Conservation (phyloP, 352 stramenopile genomes). For the Phytophthora megakarya region DNA sequence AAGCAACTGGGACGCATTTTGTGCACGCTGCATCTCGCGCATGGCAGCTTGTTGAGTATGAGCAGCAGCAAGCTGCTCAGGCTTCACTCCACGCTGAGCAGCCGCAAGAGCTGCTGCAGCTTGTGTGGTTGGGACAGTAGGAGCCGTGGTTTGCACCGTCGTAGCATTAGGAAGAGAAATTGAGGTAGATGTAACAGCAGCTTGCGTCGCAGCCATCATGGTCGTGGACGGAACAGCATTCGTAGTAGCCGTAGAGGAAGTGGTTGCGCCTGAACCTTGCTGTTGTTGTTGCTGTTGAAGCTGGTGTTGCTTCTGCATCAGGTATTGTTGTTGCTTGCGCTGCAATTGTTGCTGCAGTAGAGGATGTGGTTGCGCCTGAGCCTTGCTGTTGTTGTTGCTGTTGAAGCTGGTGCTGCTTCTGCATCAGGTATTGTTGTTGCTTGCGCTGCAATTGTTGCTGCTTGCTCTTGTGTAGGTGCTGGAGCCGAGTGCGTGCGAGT, state of each 20-base stretch:
- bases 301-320: slow-evolving; percentile 80
- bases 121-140: slow-evolving; percentile 40
- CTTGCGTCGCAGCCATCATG: slow-evolving; percentile 42
- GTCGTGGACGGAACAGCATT: slow-evolving; percentile 25
- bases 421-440: slow-evolving; percentile 79
- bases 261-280: slow-evolving; percentile 37
- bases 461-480: slow-evolving; percentile 81
- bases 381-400: slow-evolving; percentile 63
- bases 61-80: slow-evolving; percentile 56
- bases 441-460: slow-evolving; percentile 83
- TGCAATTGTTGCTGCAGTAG: slow-evolving; percentile 70
- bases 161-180: slow-evolving; percentile 49
- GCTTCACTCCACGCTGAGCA: slow-evolving; percentile 54
- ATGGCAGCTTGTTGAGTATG: slow-evolving; percentile 70
- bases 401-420: slow-evolving; percentile 79
- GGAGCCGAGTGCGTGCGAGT: slow-evolving; percentile 62
- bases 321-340: slow-evolving; percentile 80
- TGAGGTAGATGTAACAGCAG: slow-evolving; percentile 30
- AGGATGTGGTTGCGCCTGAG: slow-evolving; percentile 30
- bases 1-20: slow-evolving; percentile 60
- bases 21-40: slow-evolving; percentile 63
- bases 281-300: slow-evolving; percentile 68
- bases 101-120: slow-evolving; percentile 29
- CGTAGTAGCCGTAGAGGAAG: slow-evolving; percentile 31
- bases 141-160: slow-evolving; percentile 42